Conservation (phyloP, 139 green algal genomes). For the Tetradesmus lagerheimii region DNA sequence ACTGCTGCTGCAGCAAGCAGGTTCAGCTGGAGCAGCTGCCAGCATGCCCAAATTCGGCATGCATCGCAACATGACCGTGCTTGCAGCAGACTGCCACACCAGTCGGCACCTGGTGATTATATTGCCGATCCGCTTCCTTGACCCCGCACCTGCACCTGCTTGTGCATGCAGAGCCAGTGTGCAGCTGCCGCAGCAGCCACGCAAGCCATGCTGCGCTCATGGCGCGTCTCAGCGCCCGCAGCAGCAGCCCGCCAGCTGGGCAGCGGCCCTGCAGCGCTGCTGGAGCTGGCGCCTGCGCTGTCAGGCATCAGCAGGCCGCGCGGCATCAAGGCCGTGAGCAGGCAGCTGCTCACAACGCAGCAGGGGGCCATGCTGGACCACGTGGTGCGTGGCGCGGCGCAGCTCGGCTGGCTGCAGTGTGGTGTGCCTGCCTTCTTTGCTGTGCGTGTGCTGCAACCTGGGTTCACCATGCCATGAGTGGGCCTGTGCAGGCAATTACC, state of each 20-base stretch:
- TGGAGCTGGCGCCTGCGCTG: slow-evolving; percentile 27
- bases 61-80: too few species aligned
- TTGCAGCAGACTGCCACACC: too few species aligned
- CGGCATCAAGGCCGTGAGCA: slow-evolving; percentile 28
- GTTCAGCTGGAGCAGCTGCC: background rate
- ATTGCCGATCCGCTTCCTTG: background rate
- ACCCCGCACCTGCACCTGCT: background rate
- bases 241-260: slow-evolving; percentile 44
- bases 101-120: background rate
- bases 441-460: background rate
- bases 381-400: slow-evolving; percentile 18
- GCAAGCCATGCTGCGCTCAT: slow-evolving; percentile 65
- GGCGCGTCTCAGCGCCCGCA: slow-evolving; percentile 49
- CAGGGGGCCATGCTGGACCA: slow-evolving; percentile 61
- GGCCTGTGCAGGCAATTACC: too few species aligned
- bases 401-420: too few species aligned
- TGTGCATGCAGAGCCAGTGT: background rate
- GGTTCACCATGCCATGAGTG: too few species aligned
- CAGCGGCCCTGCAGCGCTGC: background rate
- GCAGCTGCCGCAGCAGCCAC: slow-evolving; percentile 35
- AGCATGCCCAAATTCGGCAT: too few species aligned
- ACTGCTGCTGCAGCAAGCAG: background rate
- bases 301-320: background rate
- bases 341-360: slow-evolving; percentile 66
- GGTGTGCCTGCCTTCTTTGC: background rate